Evolutionary conservation across 352 stramenopile species (phyloP).

Genomic region (Globisporangium echinulatum): DNA sequence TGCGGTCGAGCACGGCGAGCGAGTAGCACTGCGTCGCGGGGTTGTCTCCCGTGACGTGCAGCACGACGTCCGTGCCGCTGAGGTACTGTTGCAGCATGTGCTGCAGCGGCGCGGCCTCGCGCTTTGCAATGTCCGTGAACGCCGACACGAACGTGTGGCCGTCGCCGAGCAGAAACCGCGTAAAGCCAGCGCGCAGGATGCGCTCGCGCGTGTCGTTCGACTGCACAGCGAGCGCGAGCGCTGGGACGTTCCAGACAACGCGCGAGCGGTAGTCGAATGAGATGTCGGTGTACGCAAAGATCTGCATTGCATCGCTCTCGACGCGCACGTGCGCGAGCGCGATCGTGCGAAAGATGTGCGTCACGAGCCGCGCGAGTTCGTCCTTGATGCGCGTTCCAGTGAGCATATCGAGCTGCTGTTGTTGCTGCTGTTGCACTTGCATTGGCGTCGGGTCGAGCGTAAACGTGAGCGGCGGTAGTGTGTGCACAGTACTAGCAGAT

Average conservation of each 20-base stretch:
- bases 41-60: slow-evolving; percentile 58
- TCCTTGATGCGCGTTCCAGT: slow-evolving; percentile 25
- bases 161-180: slow-evolving; percentile 58
- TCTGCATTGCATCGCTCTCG: slow-evolving; percentile 40
- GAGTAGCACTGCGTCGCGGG: slow-evolving; percentile 45
- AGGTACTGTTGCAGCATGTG: slow-evolving; percentile 68
- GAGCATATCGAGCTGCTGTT: background rate
- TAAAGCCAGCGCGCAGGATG: slow-evolving; percentile 62
- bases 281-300: slow-evolving; percentile 80
- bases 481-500: background rate
- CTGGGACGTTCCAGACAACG: slow-evolving; percentile 72
- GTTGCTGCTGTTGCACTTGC: background rate
- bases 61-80: slow-evolving; percentile 43
- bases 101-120: slow-evolving; percentile 54
- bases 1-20: slow-evolving; percentile 55
- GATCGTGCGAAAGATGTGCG: slow-evolving; percentile 67
- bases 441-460: background rate
- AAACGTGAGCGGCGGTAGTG: background rate
- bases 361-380: slow-evolving; percentile 49
- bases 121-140: slow-evolving; percentile 64
- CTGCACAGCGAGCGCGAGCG: slow-evolving; percentile 50
- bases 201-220: slow-evolving; percentile 22
- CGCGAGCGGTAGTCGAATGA: slow-evolving; percentile 57
- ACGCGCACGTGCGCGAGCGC: slow-evolving; percentile 66
- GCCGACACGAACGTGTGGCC: slow-evolving; percentile 75